These are phyloP conservation scores for Furcasterigmium sp. DNA, from an alignment of 2,329 filamentous ascomycete genomes.

Conservation along the genomic window DNA sequence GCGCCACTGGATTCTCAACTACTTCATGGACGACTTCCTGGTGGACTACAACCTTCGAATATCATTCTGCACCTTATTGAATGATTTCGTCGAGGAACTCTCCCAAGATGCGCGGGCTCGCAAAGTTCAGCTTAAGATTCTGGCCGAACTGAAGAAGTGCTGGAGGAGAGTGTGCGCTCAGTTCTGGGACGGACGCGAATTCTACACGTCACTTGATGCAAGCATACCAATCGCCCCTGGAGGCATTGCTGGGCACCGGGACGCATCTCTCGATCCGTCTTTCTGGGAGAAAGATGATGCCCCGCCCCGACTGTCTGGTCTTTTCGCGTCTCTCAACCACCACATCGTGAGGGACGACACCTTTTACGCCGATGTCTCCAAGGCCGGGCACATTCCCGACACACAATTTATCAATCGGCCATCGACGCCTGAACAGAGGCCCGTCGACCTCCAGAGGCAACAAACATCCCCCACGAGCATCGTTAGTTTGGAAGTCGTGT, in stretches of 20 bases:
- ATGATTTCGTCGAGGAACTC: slow-evolving; percentile 57
- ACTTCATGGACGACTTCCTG: slow-evolving; percentile 93
- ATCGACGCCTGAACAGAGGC: slow-evolving; percentile 37
- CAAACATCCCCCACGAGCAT: slow-evolving; percentile 51
- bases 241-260: slow-evolving; percentile 59
- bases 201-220: slow-evolving; percentile 53
- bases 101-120: slow-evolving; percentile 34
- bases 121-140: slow-evolving; percentile 70
- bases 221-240: slow-evolving; percentile 70
- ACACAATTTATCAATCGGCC: slow-evolving; percentile 41
- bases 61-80: slow-evolving; percentile 77
- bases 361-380: slow-evolving; percentile 41
- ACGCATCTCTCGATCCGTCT: slow-evolving; percentile 48
- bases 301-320: slow-evolving; percentile 37
- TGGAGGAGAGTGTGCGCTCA: slow-evolving; percentile 87
- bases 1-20: slow-evolving; percentile 96
- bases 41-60: slow-evolving; percentile 66
- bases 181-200: slow-evolving; percentile 78
- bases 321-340: slow-evolving; percentile 23
- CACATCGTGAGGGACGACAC: slow-evolving; percentile 20
- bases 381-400: slow-evolving; percentile 39
- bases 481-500: slow-evolving; percentile 55
- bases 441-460: slow-evolving; percentile 22
- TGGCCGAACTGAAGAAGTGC: slow-evolving; percentile 92
- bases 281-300: slow-evolving; percentile 44